A percentile compares a stretch with the other conserved stretches of the same genome.
phyloP scores from a whole-genome alignment of 495 filamentous ascomycete genomes.

The Pyronema omphalodes region DNA sequence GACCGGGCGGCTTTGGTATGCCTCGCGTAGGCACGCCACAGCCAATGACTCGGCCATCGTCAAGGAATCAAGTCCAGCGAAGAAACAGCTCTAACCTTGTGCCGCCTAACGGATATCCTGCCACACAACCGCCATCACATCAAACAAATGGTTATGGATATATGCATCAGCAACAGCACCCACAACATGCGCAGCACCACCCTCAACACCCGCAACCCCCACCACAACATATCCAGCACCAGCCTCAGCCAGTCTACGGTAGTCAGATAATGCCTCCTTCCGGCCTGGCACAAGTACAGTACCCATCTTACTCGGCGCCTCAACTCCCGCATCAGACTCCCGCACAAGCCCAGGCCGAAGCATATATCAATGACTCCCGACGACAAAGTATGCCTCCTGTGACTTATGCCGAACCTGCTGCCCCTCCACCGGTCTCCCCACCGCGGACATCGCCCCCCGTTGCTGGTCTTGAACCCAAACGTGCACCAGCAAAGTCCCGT shows the following conservation, averaged over 20 bases:
- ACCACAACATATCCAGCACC: slow-evolving; percentile 25
- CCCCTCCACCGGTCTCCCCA: not conserved
- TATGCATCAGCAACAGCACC: slow-evolving; percentile 28
- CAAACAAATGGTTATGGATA: slow-evolving; percentile 37
- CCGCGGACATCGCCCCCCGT: not conserved
- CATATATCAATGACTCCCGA: slow-evolving; percentile 17
- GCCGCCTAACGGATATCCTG: slow-evolving; percentile 38
- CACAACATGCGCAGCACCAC: slow-evolving; percentile 24
- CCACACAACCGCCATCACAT: slow-evolving; percentile 40
- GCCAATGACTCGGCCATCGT: slow-evolving; percentile 48
- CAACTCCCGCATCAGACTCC: slow-evolving; percentile 25
- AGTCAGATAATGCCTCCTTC: not conserved
- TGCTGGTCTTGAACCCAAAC: slow-evolving; percentile 37
- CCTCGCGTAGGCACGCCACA: slow-evolving; percentile 21
- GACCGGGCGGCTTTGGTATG: slow-evolving; percentile 17
- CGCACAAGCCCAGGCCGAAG: slow-evolving; percentile 25
- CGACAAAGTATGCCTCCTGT: slow-evolving; percentile 23
- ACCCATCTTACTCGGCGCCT: slow-evolving; percentile 23
- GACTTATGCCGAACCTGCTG: slow-evolving; percentile 2
- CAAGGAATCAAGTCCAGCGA: slow-evolving; percentile 57
- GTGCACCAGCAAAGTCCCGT: slow-evolving; percentile 59
- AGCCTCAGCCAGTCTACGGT: slow-evolving; percentile 19
- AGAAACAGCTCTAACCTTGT: slow-evolving; percentile 55
- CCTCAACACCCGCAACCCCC: slow-evolving; percentile 25
- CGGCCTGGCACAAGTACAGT: slow-evolving; percentile 5